phyloP scores from a whole-genome alignment of 495 filamentous ascomycete genomes.

The Penicillium steckii region DNA sequence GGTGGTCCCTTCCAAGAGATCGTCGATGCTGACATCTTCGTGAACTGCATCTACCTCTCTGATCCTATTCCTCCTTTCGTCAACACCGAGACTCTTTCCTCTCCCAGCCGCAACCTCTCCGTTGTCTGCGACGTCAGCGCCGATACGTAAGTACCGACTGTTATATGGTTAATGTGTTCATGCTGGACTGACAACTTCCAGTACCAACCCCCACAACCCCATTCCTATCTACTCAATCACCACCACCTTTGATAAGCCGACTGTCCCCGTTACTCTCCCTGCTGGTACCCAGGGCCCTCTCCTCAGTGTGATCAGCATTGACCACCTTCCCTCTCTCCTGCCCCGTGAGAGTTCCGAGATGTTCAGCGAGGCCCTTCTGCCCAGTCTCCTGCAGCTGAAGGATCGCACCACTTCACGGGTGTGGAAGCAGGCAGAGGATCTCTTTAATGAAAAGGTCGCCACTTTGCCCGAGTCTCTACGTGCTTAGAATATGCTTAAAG shows the following conservation, averaged over 20 bases:
- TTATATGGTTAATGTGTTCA: neutral
- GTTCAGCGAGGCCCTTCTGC: conserved; percentile 77
- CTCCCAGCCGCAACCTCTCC: conserved; percentile 67
- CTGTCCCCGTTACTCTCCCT: conserved; percentile 61
- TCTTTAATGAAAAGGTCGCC: conserved; percentile 82
- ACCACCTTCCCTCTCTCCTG: conserved; percentile 85
- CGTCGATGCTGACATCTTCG: conserved; percentile 65
- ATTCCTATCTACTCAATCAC: conserved; percentile 60
- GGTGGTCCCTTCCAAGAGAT: conserved; percentile 89
- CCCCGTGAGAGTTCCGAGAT: conserved; percentile 86
- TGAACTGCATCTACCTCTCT: conserved; percentile 90
- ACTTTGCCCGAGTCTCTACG: conserved; percentile 54
- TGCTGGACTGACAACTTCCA: conserved; percentile 7
- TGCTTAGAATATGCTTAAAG: conserved; percentile 8
- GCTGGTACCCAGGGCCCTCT: conserved; percentile 54
- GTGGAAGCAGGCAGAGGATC: conserved; percentile 78
- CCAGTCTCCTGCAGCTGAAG: conserved; percentile 75
- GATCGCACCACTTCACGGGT: conserved; percentile 69
- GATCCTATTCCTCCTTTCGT: conserved; percentile 65
- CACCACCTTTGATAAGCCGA: conserved; percentile 82
- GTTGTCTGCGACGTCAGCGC: conserved; percentile 89
- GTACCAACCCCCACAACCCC: conserved; percentile 70
- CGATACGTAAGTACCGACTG: conserved; percentile 50
- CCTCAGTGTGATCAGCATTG: conserved; percentile 80
- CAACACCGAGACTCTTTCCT: conserved; percentile 62